Evolutionary conservation across 2,329 filamentous ascomycete genomes (phyloP).

Genomic region (Aspergillus luchuensis): DNA sequence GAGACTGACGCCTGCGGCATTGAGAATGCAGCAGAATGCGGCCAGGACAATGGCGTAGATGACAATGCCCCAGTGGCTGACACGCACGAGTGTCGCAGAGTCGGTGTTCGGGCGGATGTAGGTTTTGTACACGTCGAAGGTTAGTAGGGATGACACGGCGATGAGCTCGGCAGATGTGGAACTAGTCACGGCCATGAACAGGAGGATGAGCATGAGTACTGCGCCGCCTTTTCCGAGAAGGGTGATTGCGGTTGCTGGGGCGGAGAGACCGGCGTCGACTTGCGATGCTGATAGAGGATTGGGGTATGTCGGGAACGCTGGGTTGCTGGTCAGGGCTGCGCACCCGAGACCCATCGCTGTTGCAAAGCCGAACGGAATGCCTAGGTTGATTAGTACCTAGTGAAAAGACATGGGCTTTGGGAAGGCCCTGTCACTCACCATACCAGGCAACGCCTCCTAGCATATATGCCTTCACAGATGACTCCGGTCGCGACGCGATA

Average conservation of each 20-base stretch:
- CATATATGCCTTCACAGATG: constrained; percentile 46
- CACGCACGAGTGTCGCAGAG: constrained; percentile 51
- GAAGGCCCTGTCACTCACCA: constrained; percentile 15
- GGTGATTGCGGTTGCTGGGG: constrained; percentile 37
- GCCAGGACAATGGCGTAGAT: constrained; percentile 53
- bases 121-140: constrained; percentile 55
- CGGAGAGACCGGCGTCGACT: constrained; percentile 38
- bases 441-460: constrained; percentile 44
- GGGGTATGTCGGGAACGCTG: constrained; percentile 56
- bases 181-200: constrained; percentile 47
- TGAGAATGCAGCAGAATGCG: constrained; percentile 35
- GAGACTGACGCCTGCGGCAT: constrained; percentile 40
- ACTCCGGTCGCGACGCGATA: constrained; percentile 46
- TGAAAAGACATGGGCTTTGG: not conserved
- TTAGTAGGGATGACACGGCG: constrained; percentile 54
- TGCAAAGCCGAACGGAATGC: constrained; percentile 54
- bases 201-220: constrained; percentile 34
- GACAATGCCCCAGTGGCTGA: constrained; percentile 54
- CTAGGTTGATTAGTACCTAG: not conserved
- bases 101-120: constrained; percentile 51
- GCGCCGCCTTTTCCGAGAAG: constrained; percentile 43
- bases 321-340: constrained; percentile 47
- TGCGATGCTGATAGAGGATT: constrained; percentile 30
- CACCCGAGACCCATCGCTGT: constrained; percentile 52
- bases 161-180: constrained; percentile 55